Percentiles rank a stretch among this genome's conserved stretches.
Evolutionary conservation across 257 asterid genomes (phyloP).

Genomic region (Pogostemon cablin): DNA sequence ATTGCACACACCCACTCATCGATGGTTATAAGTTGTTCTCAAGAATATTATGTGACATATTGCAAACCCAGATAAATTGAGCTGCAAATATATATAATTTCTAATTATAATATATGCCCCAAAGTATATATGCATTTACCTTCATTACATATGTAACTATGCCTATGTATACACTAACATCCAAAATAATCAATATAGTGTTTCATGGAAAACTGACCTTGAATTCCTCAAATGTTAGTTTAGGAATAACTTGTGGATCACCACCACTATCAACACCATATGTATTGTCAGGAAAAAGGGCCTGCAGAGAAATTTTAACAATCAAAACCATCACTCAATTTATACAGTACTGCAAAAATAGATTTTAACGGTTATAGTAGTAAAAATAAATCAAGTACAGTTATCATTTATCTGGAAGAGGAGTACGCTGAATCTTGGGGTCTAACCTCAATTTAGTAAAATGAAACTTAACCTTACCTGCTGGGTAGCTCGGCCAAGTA

Average conservation of each 20-base stretch:
- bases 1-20: not conserved
- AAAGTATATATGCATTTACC: constrained; percentile 1
- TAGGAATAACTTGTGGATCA: constrained; percentile 92
- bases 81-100: not conserved
- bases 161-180: not conserved
- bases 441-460: constrained; percentile 19
- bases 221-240: constrained; percentile 86
- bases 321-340: constrained; percentile 15
- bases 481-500: constrained; percentile 87
- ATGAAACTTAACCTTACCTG: constrained; percentile 55
- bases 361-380: not conserved
- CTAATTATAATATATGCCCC: not conserved
- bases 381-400: constrained; percentile 23
- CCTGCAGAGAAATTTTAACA: constrained; percentile 51
- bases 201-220: constrained; percentile 57
- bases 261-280: constrained; percentile 99
- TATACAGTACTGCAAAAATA: not conserved
- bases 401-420: constrained; percentile 4
- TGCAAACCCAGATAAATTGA: not conserved
- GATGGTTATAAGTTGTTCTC: not conserved
- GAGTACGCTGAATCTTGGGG: not conserved
- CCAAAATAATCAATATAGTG: constrained; percentile 10
- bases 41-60: constrained; percentile 9
- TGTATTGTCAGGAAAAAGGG: constrained; percentile 88
- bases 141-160: not conserved